Evolutionary conservation across 2,329 filamentous ascomycete genomes (phyloP), one percentile per base, ranked within the genome.

Genomic region (Botrytis hyacinthi): DNA sequence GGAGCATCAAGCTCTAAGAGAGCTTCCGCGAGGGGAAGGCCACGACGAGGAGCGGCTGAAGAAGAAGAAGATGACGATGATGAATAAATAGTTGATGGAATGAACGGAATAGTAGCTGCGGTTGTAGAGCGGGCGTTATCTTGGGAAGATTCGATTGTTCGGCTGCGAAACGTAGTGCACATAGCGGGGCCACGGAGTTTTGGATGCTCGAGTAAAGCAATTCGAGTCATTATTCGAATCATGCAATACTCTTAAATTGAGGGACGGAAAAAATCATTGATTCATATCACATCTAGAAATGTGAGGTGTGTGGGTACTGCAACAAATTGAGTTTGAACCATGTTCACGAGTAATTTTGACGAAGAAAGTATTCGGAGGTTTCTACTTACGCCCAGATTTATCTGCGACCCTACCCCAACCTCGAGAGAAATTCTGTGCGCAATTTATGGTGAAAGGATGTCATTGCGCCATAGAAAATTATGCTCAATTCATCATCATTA

Each of bases 1-100:
- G 72, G 67, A 20, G 71, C 72, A 60, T 65, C 75, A 57, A 76
- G 48, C 60, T 59, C 66, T 42, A 66, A 37, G 40, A 48, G 32
- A 4, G 40, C n/a, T 59, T 32, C 54, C 1, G 42, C 37, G 42
- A 70, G 67, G 35, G 42, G 35, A 60, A 51, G 72, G 18, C 44
- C 46, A 29, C 48, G 72, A 60, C 59, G 51, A 29, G 57, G 8
- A 46, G 61, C 68, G 9, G 51, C 32, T 20, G 46, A 51, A 12
- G 63, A 73, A 61, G 60, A 73, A 46, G 62, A 70, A 7, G 72
- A 60, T 62, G 71, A 54, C 40, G 63, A 66, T 35, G 22, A 60
- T 59, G 73, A 51, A 40, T 69, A 48, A 69, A 60, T 3, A 40
- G 42, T 62, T 4, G 18, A 68, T 59, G 8, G 9, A 29, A 29